Evolutionary conservation across 2,329 filamentous ascomycete species (phyloP).

Genomic region (Periconia digitata): DNA sequence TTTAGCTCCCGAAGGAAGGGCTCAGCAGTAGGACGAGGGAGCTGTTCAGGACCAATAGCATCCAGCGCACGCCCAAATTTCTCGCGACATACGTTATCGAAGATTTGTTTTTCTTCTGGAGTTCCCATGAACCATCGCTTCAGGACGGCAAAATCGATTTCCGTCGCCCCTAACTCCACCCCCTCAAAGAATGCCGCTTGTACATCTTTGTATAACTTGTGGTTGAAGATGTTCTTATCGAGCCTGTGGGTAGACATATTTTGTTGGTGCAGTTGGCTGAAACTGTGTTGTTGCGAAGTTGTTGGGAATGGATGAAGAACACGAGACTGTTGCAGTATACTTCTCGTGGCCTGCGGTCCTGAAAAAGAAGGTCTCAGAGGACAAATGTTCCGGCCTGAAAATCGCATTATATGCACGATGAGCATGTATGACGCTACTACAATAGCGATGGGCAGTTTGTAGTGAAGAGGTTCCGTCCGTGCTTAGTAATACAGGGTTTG

Average conservation of each 20-base stretch:
- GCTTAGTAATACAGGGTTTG: no score
- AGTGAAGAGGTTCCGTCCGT: no score
- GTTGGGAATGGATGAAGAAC: not conserved
- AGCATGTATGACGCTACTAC: no score
- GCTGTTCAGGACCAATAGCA: constrained; percentile 38
- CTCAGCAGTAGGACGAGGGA: constrained; percentile 33
- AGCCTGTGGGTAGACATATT: constrained; percentile 40
- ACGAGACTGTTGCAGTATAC: no score
- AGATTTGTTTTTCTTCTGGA: constrained; percentile 35
- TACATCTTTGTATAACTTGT: constrained; percentile 39
- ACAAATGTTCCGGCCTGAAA: no score
- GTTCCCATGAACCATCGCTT: constrained; percentile 43
- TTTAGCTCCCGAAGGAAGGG: constrained; percentile 43
- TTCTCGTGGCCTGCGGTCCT: no score
- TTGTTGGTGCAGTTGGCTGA: constrained; percentile 8
- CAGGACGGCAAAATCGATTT: constrained; percentile 21
- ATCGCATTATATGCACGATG: no score
- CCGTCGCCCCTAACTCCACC: constrained; percentile 27
- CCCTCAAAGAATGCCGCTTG: constrained; percentile 44
- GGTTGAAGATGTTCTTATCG: constrained; percentile 45
- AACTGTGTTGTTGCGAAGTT: not conserved
- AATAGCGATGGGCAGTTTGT: no score
- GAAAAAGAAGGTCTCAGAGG: no score
- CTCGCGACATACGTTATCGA: constrained; percentile 41
- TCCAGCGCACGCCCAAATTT: constrained; percentile 41